Evolutionary conservation across 768 basidiomycete genomes (phyloP), one percentile per base, ranked within the genome.

Genomic region (Rhodotorula sphaerocarpa): DNA sequence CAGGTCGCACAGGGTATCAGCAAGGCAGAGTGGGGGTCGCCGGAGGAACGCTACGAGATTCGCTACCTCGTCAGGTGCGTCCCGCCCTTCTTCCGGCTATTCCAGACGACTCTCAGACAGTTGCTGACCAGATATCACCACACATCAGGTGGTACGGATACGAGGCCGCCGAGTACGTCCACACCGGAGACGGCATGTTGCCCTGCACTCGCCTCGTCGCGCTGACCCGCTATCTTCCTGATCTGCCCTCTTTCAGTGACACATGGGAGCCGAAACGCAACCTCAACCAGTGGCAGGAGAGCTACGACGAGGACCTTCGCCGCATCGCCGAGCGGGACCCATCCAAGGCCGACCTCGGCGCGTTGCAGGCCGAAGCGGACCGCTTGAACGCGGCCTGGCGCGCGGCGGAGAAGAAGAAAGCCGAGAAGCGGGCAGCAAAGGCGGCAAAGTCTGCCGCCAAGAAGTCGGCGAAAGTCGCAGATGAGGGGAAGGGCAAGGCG

Each of bases 11-110:
- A 10, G 36, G 36, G 36, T 16, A 39, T 39, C 16, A 16, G 10
- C 16, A 16, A 10, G 36, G 36, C 36, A 39, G 36, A 39, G 10
- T 39, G 36, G 36, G 36, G 36, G 9, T 16, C 36, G 36, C 10
- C 41, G 15, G 30, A 30, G 7, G 12, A 30, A 1, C 48, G 57
- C 14, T 64, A 18, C 30, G 46, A 64, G 28, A 18, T 55, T 2
- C 30, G 51, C 5, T 63, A 46, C 34, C 20, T 28, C 6, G 43
- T 52, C 43, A 52, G 52, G 42, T 63, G 55, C 55, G 55, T 36
- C 28, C 43, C n/a, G 21, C 20, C 9, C 30, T 25, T 25, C 31
- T 23, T 54, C 23, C 18, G 16, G 7, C 34, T 0, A 7, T 11
- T 27, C 39, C 36, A 3, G 5, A 2, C 5, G 7, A 3, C n/a